Evolutionary conservation across 352 stramenopile species (phyloP), one percentile per base, ranked within the genome.

Genomic region (Phytopythium oedochilum): DNA sequence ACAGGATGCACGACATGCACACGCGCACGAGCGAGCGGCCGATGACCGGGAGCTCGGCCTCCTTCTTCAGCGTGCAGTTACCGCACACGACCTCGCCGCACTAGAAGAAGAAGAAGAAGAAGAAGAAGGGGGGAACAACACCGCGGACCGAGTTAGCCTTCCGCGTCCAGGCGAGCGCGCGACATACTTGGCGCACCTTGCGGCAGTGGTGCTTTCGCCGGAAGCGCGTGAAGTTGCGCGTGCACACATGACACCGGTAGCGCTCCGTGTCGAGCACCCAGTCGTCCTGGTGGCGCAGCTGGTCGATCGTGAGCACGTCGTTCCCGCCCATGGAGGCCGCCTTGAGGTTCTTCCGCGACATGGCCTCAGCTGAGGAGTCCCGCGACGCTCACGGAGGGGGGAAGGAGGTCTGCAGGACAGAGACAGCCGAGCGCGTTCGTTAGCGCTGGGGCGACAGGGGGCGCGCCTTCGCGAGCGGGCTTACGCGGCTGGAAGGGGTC

Each of bases 1-100:
- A 91, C 53, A 95, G 66, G 58, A 94, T 94, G 70, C 85, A 95
- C 48, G 85, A 93, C 85, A 93, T 95, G 69, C 85, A 95, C 56
- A 95, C 81, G 50, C 81, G 81, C 47, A 95, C 81, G 39, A 93
- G 80, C 34, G 83, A 91, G 57, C 81, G 80, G 35, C 85, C 83
- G 47, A 92, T 92, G 36, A 93, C 85, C 4, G 85, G 85, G 23
- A 95, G 65, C 64, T 95, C 83, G 5, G 83, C 83, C 58, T 90
- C 76, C 60, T 93, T 93, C 73, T 93, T 95, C 11, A 93, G 70
- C 49, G 82, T 89, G 47, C 85, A 95, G 70, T 95, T 93, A 45
- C 77, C 79, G 54, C 85, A 95, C 32, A 95, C 83, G 23, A 95
- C 85, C 48, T 95, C 85, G 67, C 85, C 85, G 49, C 85, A 95